These are phyloP conservation scores for Myrica gale DNA, from an alignment of 306 rosid species.

Conservation along the genomic window DNA sequence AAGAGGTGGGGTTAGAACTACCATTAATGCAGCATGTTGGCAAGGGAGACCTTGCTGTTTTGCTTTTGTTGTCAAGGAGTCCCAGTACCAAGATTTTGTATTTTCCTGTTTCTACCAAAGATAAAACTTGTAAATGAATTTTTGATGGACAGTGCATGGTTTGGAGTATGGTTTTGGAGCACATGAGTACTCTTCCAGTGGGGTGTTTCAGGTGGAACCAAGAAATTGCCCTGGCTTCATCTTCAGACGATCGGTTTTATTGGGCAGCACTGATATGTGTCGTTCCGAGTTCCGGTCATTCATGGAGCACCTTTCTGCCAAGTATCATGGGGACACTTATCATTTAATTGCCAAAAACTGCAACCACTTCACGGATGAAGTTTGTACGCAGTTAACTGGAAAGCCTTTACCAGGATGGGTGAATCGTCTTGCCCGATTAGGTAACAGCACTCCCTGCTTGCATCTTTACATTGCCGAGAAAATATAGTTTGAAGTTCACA, in stretches of 20 bases:
- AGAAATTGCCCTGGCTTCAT: conserved; percentile 93
- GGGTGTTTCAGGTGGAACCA: conserved; percentile 96
- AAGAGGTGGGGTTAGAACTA: neutral
- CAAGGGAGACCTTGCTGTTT: neutral
- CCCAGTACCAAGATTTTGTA: neutral
- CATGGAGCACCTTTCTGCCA: conserved; percentile 69
- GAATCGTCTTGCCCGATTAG: conserved; percentile 86
- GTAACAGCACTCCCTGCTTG: conserved; percentile 47
- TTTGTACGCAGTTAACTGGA: conserved; percentile 75
- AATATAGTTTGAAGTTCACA: neutral
- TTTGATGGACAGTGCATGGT: conserved; percentile 65
- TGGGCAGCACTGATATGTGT: conserved; percentile 86
- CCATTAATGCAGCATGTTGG: neutral
- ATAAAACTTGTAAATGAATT: conserved; percentile 30
- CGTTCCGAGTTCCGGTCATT: conserved; percentile 64
- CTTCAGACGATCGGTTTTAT: conserved; percentile 72
- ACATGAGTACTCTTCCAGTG: conserved; percentile 83
- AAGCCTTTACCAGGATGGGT: conserved; percentile 95
- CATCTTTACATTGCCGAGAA: conserved; percentile 10
- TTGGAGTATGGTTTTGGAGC: conserved; percentile 92
- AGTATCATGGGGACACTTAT: conserved; percentile 91
- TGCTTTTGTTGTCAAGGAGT: neutral
- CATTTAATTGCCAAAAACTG: conserved; percentile 93
- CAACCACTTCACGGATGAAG: conserved; percentile 92
- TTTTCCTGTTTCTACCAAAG: conserved; percentile 19